Evolutionary conservation across 495 filamentous ascomycete genomes (phyloP).

Genomic region (Penicillium waksmanii): DNA sequence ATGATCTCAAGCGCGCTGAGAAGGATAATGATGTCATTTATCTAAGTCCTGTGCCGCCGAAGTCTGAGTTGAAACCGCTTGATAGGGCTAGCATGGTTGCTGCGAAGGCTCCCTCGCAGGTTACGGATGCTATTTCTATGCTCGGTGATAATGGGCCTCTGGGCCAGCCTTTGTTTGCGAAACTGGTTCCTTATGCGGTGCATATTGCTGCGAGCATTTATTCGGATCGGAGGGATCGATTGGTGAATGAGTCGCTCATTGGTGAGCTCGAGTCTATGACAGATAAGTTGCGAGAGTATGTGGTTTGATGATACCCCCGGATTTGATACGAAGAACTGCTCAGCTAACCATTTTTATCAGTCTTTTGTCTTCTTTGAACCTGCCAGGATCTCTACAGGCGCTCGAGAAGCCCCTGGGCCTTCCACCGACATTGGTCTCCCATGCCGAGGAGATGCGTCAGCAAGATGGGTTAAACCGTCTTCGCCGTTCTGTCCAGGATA

Average conservation of each 20-base stretch:
- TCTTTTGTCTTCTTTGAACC: slow-evolving; percentile 78
- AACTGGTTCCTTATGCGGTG: slow-evolving; percentile 93
- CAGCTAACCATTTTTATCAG: slow-evolving; percentile 32
- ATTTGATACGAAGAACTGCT: neutral
- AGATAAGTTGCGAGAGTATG: slow-evolving; percentile 71
- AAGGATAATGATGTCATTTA: slow-evolving; percentile 98
- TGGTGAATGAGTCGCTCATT: slow-evolving; percentile 84
- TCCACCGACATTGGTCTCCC: slow-evolving; percentile 80
- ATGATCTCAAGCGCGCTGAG: slow-evolving; percentile 90
- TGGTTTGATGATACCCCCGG: slow-evolving; percentile 7
- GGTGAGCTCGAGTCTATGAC: slow-evolving; percentile 84
- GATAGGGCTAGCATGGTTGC: slow-evolving; percentile 89
- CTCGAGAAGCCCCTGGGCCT: slow-evolving; percentile 93
- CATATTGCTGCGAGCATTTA: slow-evolving; percentile 96
- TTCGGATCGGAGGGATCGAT: slow-evolving; percentile 83
- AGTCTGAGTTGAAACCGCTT: slow-evolving; percentile 83
- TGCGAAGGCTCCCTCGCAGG: slow-evolving; percentile 76
- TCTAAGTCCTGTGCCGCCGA: slow-evolving; percentile 79
- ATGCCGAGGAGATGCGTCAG: slow-evolving; percentile 95
- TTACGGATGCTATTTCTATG: slow-evolving; percentile 76
- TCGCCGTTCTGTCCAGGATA: slow-evolving; percentile 78
- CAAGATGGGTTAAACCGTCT: slow-evolving; percentile 80
- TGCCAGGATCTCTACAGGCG: slow-evolving; percentile 91
- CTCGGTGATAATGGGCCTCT: slow-evolving; percentile 79
- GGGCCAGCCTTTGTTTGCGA: slow-evolving; percentile 84